These are phyloP conservation scores for Aristolochia fimbriata DNA, from an alignment of 164 flowering plant genomes.

Conservation along the genomic window DNA sequence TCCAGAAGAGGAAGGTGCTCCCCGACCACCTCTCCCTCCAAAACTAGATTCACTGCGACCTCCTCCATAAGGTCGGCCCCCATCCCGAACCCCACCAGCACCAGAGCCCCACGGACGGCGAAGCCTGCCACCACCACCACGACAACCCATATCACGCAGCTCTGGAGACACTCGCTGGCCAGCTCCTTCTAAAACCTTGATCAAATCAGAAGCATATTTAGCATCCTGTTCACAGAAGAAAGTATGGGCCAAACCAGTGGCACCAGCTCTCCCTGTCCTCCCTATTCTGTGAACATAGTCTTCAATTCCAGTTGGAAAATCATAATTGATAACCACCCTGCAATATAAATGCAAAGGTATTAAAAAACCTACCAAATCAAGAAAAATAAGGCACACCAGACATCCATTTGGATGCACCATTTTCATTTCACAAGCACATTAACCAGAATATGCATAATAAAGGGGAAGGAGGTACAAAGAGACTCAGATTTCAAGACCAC, in stretches of 20 bases:
- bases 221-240: slow-evolving; percentile 78
- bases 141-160: slow-evolving; percentile 45
- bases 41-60: slow-evolving; percentile 30
- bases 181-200: slow-evolving; percentile 81
- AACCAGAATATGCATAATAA: too few relatives aligned
- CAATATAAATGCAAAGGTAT: slow-evolving; percentile 1
- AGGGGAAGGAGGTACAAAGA: too few relatives aligned
- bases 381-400: too few relatives aligned
- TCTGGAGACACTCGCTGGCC: slow-evolving; percentile 69
- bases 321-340: slow-evolving; percentile 91
- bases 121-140: slow-evolving; percentile 51
- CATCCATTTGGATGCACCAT: too few relatives aligned
- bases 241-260: slow-evolving; percentile 75
- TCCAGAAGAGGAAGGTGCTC: slow-evolving; percentile 15
- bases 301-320: slow-evolving; percentile 87
- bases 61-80: slow-evolving; percentile 24
- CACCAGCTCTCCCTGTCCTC: slow-evolving; percentile 92
- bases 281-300: slow-evolving; percentile 96
- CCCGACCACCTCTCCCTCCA: slow-evolving; percentile 38
- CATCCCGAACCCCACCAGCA: slow-evolving; percentile 32
- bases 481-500: too few relatives aligned
- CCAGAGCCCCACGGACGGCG: slow-evolving; percentile 48
- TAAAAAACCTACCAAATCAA: too few relatives aligned
- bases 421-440: too few relatives aligned
- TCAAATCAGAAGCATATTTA: slow-evolving; percentile 66